phyloP scores from a whole-genome alignment of 1,139 yeast species.

The Candida buenavistaensis region DNA sequence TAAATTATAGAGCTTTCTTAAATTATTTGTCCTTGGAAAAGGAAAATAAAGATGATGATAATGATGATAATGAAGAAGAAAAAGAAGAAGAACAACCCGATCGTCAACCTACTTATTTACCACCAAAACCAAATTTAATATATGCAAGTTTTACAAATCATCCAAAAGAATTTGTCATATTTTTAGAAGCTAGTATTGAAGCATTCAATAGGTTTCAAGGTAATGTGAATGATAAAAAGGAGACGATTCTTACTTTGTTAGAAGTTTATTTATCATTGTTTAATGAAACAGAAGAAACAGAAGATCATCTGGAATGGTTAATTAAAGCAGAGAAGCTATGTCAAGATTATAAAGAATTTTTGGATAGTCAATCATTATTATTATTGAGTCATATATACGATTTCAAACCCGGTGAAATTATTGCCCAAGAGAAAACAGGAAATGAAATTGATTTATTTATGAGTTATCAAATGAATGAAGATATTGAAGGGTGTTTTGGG shows the following conservation, averaged over 20 bases:
- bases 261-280: conserved; percentile 78
- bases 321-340: conserved; percentile 60
- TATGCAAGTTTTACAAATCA: conserved; percentile 84
- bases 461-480: conserved; percentile 57
- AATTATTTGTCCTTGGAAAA: conserved; percentile 53
- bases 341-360: conserved; percentile 34
- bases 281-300: conserved; percentile 31
- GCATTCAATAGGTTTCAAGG: conserved; percentile 79
- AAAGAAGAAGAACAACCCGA: conserved; percentile 9
- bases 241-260: conserved; percentile 72
- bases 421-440: conserved; percentile 40
- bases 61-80: conserved; percentile 12
- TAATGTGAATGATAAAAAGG: conserved; percentile 64
- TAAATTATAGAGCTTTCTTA: conserved; percentile 72
- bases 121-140: conserved; percentile 87
- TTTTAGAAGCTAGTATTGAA: conserved; percentile 87
- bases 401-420: conserved; percentile 49
- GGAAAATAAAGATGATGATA: neutral
- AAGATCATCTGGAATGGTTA: conserved; percentile 50
- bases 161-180: conserved; percentile 88
- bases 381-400: conserved; percentile 67
- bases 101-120: conserved; percentile 71
- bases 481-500: conserved; percentile 56
- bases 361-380: conserved; percentile 63
- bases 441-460: conserved; percentile 67